Evolutionary conservation across 352 stramenopile genomes (phyloP), one percentile per base, ranked within the genome.

Genomic region (Globisporangium camurandrum): DNA sequence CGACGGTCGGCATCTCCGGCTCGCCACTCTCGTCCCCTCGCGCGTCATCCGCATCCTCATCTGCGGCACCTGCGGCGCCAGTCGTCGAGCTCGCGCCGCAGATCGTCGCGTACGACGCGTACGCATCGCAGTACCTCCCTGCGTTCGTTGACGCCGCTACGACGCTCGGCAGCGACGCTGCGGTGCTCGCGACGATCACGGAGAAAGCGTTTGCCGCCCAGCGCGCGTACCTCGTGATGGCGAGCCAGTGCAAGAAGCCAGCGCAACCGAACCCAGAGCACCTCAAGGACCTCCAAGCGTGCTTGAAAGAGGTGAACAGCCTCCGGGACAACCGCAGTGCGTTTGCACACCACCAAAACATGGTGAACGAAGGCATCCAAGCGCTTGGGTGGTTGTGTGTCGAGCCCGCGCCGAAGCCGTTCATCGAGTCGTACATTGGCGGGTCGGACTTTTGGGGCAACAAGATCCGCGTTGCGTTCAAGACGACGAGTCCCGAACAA

Each of bases 361-460:
- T 91, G 79, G 75, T 93, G 28, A 88, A 88, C 54, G 82, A 93
- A 61, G 82, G 79, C 19, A 86, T 91, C 49, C 79, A 93, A 56
- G 74, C 76, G 40, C 76, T 93, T 26, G 77, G 79, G 39, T 93
- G 82, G 82, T 56, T 93, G 49, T 86, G 67, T 22, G 75, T 91
- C 17, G 63, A 93, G 61, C 84, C 83, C 2, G 79, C 87, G 0
- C 95, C 95, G 10, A 93, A 93, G 55, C 83, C 87, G 27, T 98
- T 97, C 69, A 95, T 98, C 49, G 95, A 98, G 58, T 95, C 90
- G 57, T 97, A 95, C 56, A 74, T 98, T 51, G 95, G 88, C 38
- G 91, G 85, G 41, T 92, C 81, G 37, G 95, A 98, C 62, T 98
- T 98, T 69, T 98, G 94, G 90, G 89, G 89, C 41, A 99, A 99